Conservation (phyloP, 176 grass and related monocot species). For the Secale cereale region DNA sequence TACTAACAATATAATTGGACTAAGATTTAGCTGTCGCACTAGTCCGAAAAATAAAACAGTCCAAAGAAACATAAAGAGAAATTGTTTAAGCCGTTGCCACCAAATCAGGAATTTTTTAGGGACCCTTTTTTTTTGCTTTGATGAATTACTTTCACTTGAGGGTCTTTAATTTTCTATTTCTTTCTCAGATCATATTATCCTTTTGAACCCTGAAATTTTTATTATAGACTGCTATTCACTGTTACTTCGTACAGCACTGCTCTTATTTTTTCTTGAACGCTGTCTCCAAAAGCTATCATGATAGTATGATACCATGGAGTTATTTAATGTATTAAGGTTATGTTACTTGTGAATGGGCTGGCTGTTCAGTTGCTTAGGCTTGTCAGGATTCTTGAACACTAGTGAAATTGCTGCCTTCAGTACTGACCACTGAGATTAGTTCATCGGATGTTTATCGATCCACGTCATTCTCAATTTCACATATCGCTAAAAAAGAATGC, state of each 20-base stretch:
- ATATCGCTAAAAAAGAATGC: not conserved
- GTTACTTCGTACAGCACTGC: not conserved
- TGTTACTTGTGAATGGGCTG: not conserved
- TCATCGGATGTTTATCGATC: not conserved
- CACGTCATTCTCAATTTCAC: not conserved
- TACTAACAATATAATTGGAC: slow-evolving; percentile 15
- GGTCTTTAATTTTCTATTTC: not conserved
- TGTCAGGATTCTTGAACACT: not conserved
- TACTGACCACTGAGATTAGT: not conserved
- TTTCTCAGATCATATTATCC: not conserved
- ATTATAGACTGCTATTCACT: not conserved
- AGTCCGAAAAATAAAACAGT: slow-evolving; percentile 19
- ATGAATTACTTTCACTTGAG: not conserved
- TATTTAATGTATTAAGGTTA: not conserved
- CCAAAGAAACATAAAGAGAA: not conserved
- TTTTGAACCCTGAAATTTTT: not conserved
- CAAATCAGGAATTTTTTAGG: slow-evolving; percentile 8
- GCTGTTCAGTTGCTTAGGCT: not conserved
- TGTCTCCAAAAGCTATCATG: not conserved
- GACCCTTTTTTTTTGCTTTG: not conserved
- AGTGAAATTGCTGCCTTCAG: not conserved
- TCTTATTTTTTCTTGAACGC: not conserved
- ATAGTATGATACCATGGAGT: not conserved
- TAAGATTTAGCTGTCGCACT: slow-evolving; percentile 8
- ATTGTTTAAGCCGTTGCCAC: not conserved